A percentile compares a stretch with the other conserved stretches of the same genome.
Conservation (phyloP, 352 stramenopile genomes). For the Elongisporangium prolatum region DNA sequence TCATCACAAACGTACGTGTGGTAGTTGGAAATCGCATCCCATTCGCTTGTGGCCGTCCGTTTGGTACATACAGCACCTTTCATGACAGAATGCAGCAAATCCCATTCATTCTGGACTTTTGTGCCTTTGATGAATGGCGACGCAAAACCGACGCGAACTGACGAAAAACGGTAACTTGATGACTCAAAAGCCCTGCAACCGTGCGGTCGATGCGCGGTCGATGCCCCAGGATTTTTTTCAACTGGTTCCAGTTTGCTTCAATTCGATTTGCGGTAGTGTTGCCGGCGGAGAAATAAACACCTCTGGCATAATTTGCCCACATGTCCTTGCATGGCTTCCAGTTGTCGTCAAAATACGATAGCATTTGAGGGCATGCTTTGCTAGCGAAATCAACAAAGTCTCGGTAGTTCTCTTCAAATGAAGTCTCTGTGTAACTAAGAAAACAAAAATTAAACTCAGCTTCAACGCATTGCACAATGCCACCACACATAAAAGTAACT, state of each 20-base stretch:
- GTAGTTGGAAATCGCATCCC: too few species aligned
- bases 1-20: too few species aligned
- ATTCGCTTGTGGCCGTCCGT: too few species aligned
- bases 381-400: not conserved
- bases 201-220: slow-evolving; percentile 5
- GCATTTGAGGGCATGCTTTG: not conserved
- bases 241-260: slow-evolving; percentile 9
- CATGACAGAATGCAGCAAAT: too few species aligned
- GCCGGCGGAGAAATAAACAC: slow-evolving; percentile 1
- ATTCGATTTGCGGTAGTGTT: slow-evolving; percentile 7
- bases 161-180: slow-evolving; percentile 5
- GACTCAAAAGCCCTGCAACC: not conserved
- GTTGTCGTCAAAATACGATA: slow-evolving; percentile 5
- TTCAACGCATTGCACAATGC: too few species aligned
- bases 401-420: not conserved
- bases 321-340: slow-evolving; percentile 5
- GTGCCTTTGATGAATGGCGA: not conserved
- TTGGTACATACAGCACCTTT: too few species aligned
- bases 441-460: not conserved
- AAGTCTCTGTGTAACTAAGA: not conserved
- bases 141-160: slow-evolving; percentile 1
- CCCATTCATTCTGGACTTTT: too few species aligned
- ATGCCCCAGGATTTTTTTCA: slow-evolving; percentile 1
- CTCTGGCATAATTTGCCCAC: slow-evolving; percentile 5
- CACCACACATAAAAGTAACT: not conserved